Conservation (phyloP, 495 filamentous ascomycete genomes). For the Penicillium riverlandense region DNA sequence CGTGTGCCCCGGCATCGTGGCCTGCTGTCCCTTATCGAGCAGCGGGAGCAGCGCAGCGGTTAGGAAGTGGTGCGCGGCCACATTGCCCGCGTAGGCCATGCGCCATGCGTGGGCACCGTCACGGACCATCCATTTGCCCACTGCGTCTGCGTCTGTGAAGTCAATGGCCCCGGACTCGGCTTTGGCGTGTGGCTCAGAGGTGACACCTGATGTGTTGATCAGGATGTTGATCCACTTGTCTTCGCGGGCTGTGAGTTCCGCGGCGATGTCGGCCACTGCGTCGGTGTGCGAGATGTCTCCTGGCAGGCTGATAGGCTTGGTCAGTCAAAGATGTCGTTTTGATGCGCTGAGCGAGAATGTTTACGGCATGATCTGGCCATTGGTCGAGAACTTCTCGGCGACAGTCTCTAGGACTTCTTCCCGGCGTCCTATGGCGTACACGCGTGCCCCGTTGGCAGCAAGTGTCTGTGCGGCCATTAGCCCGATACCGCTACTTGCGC, state of each 20-base stretch:
- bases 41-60: conserved; percentile 47
- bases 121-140: conserved; percentile 3
- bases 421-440: conserved; percentile 55
- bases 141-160: not conserved
- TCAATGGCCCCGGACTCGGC: not conserved
- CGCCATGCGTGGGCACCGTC: conserved; percentile 31
- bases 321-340: not conserved
- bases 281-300: conserved; percentile 27
- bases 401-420: conserved; percentile 49
- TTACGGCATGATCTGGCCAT: conserved; percentile 34
- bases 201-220: conserved; percentile 23
- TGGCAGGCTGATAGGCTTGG: conserved; percentile 5
- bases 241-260: conserved; percentile 13
- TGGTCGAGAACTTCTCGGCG: conserved; percentile 28
- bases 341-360: not conserved
- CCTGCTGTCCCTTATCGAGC: conserved; percentile 23
- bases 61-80: conserved; percentile 43
- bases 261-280: conserved; percentile 17
- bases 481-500: conserved; percentile 46
- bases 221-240: conserved; percentile 24
- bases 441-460: conserved; percentile 52
- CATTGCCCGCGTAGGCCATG: conserved; percentile 46
- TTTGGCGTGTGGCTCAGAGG: conserved; percentile 1
- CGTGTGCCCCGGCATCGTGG: conserved; percentile 12
- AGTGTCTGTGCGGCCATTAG: conserved; percentile 51